These are phyloP conservation scores for Trichoderma breve DNA, from an alignment of 2,329 filamentous ascomycete genomes.

Conservation along the genomic window DNA sequence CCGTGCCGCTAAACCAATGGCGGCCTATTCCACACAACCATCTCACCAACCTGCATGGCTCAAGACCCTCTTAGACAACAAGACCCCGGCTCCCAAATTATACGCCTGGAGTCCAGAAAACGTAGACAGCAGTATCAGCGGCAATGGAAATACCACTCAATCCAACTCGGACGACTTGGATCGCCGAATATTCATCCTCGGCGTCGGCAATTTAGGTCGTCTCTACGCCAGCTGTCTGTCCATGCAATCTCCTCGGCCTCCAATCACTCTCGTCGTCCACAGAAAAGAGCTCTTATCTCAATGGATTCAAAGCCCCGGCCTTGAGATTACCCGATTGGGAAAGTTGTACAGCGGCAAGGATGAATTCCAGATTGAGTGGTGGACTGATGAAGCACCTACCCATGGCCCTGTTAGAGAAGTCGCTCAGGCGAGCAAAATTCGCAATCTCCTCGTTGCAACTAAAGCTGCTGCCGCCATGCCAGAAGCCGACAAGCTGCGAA, in stretches of 20 bases:
- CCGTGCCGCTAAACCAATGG: not conserved
- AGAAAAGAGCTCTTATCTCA: constrained; percentile 48
- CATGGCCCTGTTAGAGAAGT: constrained; percentile 41
- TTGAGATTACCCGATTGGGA: constrained; percentile 44
- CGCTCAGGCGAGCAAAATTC: constrained; percentile 47
- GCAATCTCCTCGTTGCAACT: constrained; percentile 73
- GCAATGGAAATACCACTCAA: not conserved
- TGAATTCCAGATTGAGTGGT: constrained; percentile 53
- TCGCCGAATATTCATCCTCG: constrained; percentile 71
- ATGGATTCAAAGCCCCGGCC: constrained; percentile 46
- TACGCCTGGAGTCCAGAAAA: constrained; percentile 39
- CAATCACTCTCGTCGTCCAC: constrained; percentile 79
- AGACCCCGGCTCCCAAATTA: constrained; percentile 32
- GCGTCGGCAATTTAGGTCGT: constrained; percentile 76
- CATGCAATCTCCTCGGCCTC: constrained; percentile 58
- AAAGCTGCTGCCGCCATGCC: constrained; percentile 69
- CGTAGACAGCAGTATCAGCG: constrained; percentile 19
- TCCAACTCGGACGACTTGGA: constrained; percentile 22
- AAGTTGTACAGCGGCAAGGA: constrained; percentile 30
- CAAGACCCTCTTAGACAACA: constrained; percentile 28
- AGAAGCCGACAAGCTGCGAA: constrained; percentile 56
- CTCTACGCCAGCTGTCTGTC: constrained; percentile 74
- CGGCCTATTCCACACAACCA: constrained; percentile 10
- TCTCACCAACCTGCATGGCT: constrained; percentile 37
- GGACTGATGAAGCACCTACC: constrained; percentile 46